phyloP scores from a whole-genome alignment of 371 early-diverging fungal genomes.

The Mucor mucedo region DNA sequence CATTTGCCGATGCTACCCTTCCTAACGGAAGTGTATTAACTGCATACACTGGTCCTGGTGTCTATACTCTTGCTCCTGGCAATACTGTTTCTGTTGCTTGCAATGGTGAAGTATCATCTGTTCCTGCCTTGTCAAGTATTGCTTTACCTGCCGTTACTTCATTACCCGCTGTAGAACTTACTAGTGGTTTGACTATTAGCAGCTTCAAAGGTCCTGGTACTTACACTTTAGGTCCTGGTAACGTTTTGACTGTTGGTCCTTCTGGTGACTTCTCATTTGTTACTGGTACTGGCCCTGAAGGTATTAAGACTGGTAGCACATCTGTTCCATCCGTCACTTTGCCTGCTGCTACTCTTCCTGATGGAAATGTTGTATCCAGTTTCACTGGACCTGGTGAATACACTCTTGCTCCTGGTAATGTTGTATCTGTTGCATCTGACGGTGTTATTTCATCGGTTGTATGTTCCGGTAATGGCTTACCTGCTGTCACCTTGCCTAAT shows the following conservation, averaged over 20 bases:
- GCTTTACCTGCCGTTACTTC: neutral
- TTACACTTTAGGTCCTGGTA: neutral
- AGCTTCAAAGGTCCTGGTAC: conserved; percentile 11
- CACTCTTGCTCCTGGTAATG: conserved; percentile 8
- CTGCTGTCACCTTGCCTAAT: neutral
- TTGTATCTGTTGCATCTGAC: neutral
- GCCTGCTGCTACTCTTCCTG: no score
- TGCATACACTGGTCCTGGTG: conserved; percentile 12
- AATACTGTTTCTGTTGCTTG: neutral
- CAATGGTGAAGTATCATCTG: neutral
- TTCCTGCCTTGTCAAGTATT: neutral
- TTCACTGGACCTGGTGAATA: no score
- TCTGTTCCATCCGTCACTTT: no score
- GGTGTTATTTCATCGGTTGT: neutral
- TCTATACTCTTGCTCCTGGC: conserved; percentile 8
- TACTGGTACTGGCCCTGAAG: no score
- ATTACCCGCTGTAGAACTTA: neutral
- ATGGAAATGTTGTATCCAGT: no score
- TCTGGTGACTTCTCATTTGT: no score
- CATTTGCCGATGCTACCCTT: neutral
- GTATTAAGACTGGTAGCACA: no score
- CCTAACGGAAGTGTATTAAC: neutral
- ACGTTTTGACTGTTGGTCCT: no score
- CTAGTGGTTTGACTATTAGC: neutral
- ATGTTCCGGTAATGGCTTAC: neutral